Evolutionary conservation across 2,329 filamentous ascomycete genomes (phyloP).

Genomic region (Diaporthe velutina): DNA sequence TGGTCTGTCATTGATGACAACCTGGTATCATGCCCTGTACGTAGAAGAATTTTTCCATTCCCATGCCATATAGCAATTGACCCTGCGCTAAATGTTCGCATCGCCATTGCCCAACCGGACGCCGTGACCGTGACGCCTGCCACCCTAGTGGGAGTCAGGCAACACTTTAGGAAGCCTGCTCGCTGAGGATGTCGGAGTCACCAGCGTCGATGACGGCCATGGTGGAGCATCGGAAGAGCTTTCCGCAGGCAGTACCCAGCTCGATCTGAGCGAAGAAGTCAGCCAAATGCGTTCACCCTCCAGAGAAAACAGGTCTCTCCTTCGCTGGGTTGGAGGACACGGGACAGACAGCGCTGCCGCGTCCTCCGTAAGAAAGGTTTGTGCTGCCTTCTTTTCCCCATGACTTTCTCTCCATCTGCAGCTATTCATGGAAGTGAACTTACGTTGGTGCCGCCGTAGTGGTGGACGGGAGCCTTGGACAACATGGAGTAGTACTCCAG

Average conservation of each 20-base stretch:
- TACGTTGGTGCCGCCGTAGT: constrained; percentile 99
- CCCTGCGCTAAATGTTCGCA: constrained; percentile 15
- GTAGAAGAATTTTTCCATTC: constrained; percentile 33
- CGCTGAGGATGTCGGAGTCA: constrained; percentile 96
- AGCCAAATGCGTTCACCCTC: constrained; percentile 78
- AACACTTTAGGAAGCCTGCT: constrained; percentile 75
- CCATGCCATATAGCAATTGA: constrained; percentile 32
- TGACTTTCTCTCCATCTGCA: background rate
- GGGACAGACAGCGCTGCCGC: constrained; percentile 39
- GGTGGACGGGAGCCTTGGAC: constrained; percentile 94
- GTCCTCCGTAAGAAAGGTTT: constrained; percentile 36
- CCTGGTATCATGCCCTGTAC: constrained; percentile 39
- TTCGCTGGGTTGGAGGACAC: constrained; percentile 78
- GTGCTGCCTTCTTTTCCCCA: background rate
- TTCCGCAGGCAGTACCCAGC: constrained; percentile 97
- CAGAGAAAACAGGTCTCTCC: constrained; percentile 84
- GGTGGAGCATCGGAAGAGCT: constrained; percentile 98
- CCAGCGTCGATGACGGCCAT: constrained; percentile 97
- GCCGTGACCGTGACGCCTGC: constrained; percentile 35
- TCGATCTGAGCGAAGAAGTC: constrained; percentile 82
- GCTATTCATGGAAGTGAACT: constrained; percentile 60
- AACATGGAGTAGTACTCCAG: constrained; percentile 96
- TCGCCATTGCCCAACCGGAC: constrained; percentile 37
- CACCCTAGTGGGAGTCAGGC: constrained; percentile 40
- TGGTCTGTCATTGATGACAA: constrained; percentile 31